Base-by-base conservation (phyloP, 208 protist genomes). In the Leishmania major region DNA sequence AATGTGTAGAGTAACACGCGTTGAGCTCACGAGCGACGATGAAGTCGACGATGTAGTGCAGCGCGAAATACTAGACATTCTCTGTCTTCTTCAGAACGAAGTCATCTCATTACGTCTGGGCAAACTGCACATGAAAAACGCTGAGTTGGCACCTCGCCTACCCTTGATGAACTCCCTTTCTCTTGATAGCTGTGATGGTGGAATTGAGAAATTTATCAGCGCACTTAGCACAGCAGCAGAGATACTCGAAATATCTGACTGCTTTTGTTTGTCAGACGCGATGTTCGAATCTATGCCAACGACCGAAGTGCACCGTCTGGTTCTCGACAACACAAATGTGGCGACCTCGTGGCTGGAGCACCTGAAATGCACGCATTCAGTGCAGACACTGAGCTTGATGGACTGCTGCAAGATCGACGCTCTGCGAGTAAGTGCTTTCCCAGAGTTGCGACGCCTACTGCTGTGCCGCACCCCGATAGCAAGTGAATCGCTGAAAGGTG, bases 311-410 rank as follows among this genome's bases (percentile, higher is more conserved):
- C 19, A 66, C 2, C 64, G 78, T 6, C 37, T 86, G 28, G 49
- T 82, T 35, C 37, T 86, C 13, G 82, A 86, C 64, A 82, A 76
- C 78, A 82, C 78, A 62, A 82, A 86, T 28, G 57, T 82, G 3
- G 35, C 59, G 2, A 22, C 17, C 1, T 49, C 51, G 1, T 51
- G 37, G 47, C 35, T 86, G 11, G 35, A 62, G 0, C 49, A 78
- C 22, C 19, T 86, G 51, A 60, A 57, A 17, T 82, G 78, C 22
- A 51, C 66, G 28, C 49, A 22, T 25, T 57, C 19, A 1, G 47
- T 81, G 22, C 66, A 70, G 37, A 79, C 74, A 22, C 55, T 86
- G 37, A 86, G 82, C 57, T 55, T 86, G 53, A 78, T 82, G 22
- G 64, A 79, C 31, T 86, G 82, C 62, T 45, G 78, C 17, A 70